A percentile compares a stretch with the other conserved stretches of the same genome.
Evolutionary conservation across 1,284 basidiomycete species (phyloP).

Genomic region (Vanrija sp.): DNA sequence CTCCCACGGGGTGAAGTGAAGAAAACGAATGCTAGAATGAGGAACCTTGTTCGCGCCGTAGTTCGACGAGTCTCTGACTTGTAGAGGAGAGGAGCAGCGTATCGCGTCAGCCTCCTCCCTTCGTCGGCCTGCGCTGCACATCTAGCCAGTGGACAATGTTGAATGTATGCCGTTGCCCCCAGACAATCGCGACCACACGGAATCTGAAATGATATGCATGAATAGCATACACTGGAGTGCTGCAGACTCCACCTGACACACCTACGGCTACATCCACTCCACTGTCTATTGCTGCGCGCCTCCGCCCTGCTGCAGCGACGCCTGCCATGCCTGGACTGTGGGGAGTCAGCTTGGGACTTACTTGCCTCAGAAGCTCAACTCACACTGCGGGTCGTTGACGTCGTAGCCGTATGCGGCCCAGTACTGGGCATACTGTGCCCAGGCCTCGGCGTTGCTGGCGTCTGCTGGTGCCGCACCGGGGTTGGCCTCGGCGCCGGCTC

Average conservation of each 20-base stretch:
- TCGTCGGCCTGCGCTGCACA: not conserved
- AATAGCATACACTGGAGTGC: too few relatives aligned
- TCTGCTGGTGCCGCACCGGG: constrained; percentile 21
- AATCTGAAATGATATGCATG: too few relatives aligned
- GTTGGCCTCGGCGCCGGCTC: constrained; percentile 44
- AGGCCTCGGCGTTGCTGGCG: constrained; percentile 45
- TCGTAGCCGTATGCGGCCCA: constrained; percentile 81
- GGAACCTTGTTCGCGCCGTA: constrained; percentile 32
- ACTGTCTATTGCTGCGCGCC: constrained; percentile 4
- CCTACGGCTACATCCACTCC: not conserved
- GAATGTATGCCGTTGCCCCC: not conserved
- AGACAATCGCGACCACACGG: not conserved
- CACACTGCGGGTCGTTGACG: constrained; percentile 58
- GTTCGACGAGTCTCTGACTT: not conserved
- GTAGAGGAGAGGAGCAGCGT: constrained; percentile 1
- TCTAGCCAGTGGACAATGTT: not conserved
- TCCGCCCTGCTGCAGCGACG: constrained; percentile 32
- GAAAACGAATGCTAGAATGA: constrained; percentile 45
- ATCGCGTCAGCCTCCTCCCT: not conserved
- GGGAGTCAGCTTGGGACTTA: not conserved
- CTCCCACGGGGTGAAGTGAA: constrained; percentile 37
- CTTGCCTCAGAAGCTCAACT: constrained; percentile 10
- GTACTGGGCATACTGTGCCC: constrained; percentile 50
- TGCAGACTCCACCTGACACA: not conserved
- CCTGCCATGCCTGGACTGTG: constrained; percentile 47